Percentiles rank a stretch among this genome's conserved stretches.
phyloP scores from a whole-genome alignment of 179 eudicot genomes.

The Silene vulgaris region DNA sequence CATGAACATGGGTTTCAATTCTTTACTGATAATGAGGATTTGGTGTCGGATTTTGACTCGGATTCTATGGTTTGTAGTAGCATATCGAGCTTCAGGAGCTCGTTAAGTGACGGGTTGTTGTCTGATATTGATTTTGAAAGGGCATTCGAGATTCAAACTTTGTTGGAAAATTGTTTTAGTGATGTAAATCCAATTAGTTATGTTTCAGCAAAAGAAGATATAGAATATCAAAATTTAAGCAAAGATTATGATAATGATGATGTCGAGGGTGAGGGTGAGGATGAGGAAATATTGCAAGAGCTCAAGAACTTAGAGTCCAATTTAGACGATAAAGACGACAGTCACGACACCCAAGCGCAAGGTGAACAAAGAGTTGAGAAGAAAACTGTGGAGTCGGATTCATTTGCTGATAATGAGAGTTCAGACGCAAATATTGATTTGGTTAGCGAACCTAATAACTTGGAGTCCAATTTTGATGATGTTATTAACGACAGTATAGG shows the following conservation, averaged over 20 bases:
- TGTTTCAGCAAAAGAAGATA: constrained; percentile 22
- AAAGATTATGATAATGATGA: constrained; percentile 31
- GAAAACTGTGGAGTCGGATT: neutral
- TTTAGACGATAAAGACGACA: constrained; percentile 11
- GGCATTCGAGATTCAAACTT: constrained; percentile 33
- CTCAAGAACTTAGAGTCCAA: constrained; percentile 27
- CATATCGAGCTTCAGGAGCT: constrained; percentile 38
- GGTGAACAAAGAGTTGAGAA: too few relatives aligned
- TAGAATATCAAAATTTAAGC: constrained; percentile 23
- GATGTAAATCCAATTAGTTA: constrained; percentile 14
- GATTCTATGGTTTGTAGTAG: constrained; percentile 36
- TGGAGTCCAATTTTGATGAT: neutral
- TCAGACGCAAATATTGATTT: neutral
- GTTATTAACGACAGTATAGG: neutral
- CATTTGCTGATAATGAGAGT: neutral
- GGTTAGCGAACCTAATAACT: neutral
- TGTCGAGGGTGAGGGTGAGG: constrained; percentile 40
- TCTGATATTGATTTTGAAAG: constrained; percentile 56
- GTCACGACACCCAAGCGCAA: too few relatives aligned
- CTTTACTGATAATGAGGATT: constrained; percentile 25
- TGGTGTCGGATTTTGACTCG: constrained; percentile 29
- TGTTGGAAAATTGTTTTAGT: constrained; percentile 13
- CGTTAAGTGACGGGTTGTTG: constrained; percentile 45
- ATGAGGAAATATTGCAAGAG: constrained; percentile 43
- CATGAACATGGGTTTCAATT: neutral